Evolutionary conservation across 2,329 filamentous ascomycete species (phyloP), one percentile per base, ranked within the genome.

Genomic region (Alternaria ethzedia): DNA sequence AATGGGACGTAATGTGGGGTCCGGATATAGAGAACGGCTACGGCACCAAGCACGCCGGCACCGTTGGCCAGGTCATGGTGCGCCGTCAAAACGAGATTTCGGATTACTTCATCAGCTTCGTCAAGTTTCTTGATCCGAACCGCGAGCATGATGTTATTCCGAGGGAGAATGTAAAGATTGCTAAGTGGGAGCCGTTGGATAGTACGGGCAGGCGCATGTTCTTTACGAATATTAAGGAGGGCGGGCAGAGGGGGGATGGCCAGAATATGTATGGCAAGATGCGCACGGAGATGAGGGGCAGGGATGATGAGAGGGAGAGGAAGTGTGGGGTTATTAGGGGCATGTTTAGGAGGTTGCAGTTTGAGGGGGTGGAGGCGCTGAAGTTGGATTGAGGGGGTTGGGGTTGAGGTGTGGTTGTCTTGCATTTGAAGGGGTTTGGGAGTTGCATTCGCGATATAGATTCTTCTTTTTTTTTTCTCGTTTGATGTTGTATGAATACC

Each of bases 1-100:
- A 78, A 61, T 78, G 75, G 75, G 75, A 78, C 60, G 75, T 77
- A 17, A 75, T 74, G 67, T 74, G 70, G 67, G 75, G 72, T 10
- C 65, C 67, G 2, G 75, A 78, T 62, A 72, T 72, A 26, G 57
- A 65, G 8, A 78, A 78, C 57, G 75, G 75, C 49, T 78, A 62
- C 59, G 75, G 75, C 12, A 78, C 75, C 41, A 77, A 78, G 55
- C 75, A 78, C 64, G 75, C 75, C 21, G 75, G 69, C 26, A 74
- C 72, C 8, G 75, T 78, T 9, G 75, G 75, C 3, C 71, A 75
- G n/a, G 72, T 78, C 62, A 75, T 78, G 73, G 70, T 71, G 9
- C 69, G 70, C 11, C 70, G 68, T 10, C 64, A 64, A 20, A 76
- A 78, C 61, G 69, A 70, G 20, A 73, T 78, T 26, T 72, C 69